Evolutionary conservation across 2,329 filamentous ascomycete species (phyloP).

Genomic region (Alternaria triticina): DNA sequence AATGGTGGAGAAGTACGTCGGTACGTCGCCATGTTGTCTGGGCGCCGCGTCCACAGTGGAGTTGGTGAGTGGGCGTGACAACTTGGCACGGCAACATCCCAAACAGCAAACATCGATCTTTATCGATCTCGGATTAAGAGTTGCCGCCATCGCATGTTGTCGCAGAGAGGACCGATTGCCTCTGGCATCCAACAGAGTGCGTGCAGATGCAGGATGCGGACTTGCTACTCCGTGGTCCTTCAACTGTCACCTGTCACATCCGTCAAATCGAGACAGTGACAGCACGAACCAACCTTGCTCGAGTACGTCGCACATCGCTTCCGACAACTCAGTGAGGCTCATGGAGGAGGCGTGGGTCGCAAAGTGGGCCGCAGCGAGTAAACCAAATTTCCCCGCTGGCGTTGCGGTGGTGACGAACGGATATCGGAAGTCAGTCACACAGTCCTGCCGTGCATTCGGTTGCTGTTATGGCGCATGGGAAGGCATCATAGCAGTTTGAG

Average conservation of each 20-base stretch:
- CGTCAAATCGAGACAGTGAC: slow-evolving; percentile 13
- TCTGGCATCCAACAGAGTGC: slow-evolving; percentile 2
- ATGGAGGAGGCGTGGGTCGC: slow-evolving; percentile 9
- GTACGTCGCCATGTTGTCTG: background rate
- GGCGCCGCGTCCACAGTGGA: slow-evolving; percentile 1
- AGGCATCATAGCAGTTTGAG: slow-evolving; percentile 46
- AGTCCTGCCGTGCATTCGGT: slow-evolving; percentile 34
- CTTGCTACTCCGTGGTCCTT: slow-evolving; percentile 3
- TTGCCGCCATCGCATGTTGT: slow-evolving; percentile 9
- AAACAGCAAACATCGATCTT: slow-evolving; percentile 1
- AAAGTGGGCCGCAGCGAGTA: slow-evolving; percentile 9
- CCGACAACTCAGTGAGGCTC: slow-evolving; percentile 3
- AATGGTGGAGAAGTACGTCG: background rate
- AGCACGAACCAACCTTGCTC: slow-evolving; percentile 2
- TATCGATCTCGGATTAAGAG: background rate
- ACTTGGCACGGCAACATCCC: background rate
- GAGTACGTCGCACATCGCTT: slow-evolving; percentile 1
- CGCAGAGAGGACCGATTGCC: background rate
- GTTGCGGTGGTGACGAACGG: slow-evolving; percentile 13
- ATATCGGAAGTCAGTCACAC: slow-evolving; percentile 23
- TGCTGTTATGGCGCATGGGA: slow-evolving; percentile 31
- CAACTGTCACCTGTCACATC: slow-evolving; percentile 28
- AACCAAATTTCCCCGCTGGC: slow-evolving; percentile 17
- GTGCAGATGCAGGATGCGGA: slow-evolving; percentile 10
- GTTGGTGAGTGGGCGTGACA: background rate